Evolutionary conservation across 345 rosid species (phyloP).

Genomic region (Aurinia saxatilis): DNA sequence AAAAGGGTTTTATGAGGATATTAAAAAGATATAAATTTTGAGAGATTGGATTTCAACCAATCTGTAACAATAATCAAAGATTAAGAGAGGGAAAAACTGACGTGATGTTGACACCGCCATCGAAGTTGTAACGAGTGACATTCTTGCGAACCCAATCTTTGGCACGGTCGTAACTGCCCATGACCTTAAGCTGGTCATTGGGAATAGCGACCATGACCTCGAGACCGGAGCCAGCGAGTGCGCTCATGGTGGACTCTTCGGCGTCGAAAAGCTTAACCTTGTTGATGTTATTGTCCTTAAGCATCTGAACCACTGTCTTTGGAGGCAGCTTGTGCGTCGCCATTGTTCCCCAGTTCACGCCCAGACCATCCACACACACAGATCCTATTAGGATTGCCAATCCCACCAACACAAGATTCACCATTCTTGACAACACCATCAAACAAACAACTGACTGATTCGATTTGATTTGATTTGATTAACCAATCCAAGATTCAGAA

Average conservation of each 20-base stretch:
- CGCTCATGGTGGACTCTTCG: conserved; percentile 47
- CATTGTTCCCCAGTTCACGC: conserved; percentile 87
- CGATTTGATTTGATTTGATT: too few species aligned
- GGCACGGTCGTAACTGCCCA: conserved; percentile 52
- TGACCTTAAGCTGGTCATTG: conserved; percentile 60
- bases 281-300: conserved; percentile 63
- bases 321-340: conserved; percentile 64
- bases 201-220: conserved; percentile 96
- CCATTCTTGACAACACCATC: not conserved
- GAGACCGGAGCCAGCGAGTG: conserved; percentile 61
- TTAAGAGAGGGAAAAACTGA: conserved; percentile 23
- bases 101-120: conserved; percentile 72
- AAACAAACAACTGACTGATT: too few species aligned
- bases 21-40: not conserved
- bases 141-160: conserved; percentile 59
- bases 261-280: conserved; percentile 90
- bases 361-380: conserved; percentile 39
- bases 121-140: conserved; percentile 61
- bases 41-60: not conserved
- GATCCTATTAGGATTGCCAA: not conserved
- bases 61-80: not conserved
- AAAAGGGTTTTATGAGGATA: too few species aligned
- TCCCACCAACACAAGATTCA: not conserved
- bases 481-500: not conserved
- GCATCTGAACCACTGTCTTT: conserved; percentile 56